Base-by-base conservation (phyloP, 2,329 filamentous ascomycete species). In the Beauveria australis region DNA sequence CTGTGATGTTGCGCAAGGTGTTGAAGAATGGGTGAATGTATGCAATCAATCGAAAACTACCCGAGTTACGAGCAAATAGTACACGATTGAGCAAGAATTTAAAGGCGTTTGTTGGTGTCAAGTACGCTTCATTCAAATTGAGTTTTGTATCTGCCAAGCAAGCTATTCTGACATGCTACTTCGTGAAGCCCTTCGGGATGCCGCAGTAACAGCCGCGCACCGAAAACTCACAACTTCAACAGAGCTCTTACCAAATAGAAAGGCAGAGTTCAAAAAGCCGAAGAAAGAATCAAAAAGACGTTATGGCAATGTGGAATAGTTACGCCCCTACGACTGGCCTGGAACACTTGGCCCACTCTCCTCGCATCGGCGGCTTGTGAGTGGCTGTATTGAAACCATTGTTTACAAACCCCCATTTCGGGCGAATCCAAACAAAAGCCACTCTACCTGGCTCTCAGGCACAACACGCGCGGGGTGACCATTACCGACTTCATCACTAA, bases 401-500 rank as follows among this genome's bases (percentile, higher is more conserved):
- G 75, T 77, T 77, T 76, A 77, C 75, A 73, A 67, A 67, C 64
- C 66, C 64, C 70, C 63, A 64, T 73, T 74, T 67, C 52, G 73
- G 73, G 70, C 66, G 71, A 70, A 71, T 74, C 73, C 71, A 73
- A 73, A 73, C 72, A 75, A 72, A 61, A 46, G 51, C 59, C 46
- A 46, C 53, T 56, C 46, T 44, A 26, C 30, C 24, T 49, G 9
- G 40, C 8, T 33, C 48, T 33, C 48, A 43, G 47, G 53, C 48
- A 28, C 53, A 44, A 58, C 44, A 52, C 63, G 41, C 57, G 66
- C 66, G 66, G 64, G 66, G 65, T 63, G 59, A 61, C 62, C 51
- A 62, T 26, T 33, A 33, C 46, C 3, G 44, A 51, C 24, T 51
- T 51, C 56, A 56, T 33, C 60, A 56, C 59, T 49, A 59, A 58